Evolutionary conservation across 192 early-diverging fungal species (phyloP).

Genomic region (Rhizophagus sp.): DNA sequence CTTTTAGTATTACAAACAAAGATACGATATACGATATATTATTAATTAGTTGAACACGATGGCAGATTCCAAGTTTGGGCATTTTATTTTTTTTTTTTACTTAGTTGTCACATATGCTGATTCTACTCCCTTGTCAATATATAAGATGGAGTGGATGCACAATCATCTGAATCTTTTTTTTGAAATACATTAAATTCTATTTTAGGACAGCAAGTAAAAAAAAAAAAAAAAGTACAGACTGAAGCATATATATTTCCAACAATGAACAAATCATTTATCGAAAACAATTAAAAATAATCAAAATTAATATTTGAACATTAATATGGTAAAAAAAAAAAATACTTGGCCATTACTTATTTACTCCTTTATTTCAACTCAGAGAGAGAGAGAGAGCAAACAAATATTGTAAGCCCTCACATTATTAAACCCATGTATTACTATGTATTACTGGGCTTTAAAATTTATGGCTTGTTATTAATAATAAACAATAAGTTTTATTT

Average conservation of each 20-base stretch:
- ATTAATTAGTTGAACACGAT: no score
- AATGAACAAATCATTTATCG: neutral
- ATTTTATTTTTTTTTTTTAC: no score
- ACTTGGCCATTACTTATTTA: neutral
- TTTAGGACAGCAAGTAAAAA: neutral
- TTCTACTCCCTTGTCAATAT: neutral
- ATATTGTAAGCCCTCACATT: neutral
- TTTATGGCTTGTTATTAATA: neutral
- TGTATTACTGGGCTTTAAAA: neutral
- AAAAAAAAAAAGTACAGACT: neutral
- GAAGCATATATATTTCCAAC: neutral
- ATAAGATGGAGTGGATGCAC: neutral
- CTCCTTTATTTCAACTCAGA: neutral
- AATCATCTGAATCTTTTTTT: neutral
- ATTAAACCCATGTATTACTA: neutral
- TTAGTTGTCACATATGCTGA: no score
- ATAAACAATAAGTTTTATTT: neutral
- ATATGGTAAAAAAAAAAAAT: neutral
- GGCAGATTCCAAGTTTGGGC: no score
- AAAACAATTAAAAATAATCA: neutral
- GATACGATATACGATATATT: no score
- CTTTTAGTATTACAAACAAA: no score
- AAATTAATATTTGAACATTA: neutral
- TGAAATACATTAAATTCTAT: neutral
- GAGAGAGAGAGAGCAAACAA: neutral